Conservation (phyloP, 2,329 filamentous ascomycete species). For the Venturia aucupariae region DNA sequence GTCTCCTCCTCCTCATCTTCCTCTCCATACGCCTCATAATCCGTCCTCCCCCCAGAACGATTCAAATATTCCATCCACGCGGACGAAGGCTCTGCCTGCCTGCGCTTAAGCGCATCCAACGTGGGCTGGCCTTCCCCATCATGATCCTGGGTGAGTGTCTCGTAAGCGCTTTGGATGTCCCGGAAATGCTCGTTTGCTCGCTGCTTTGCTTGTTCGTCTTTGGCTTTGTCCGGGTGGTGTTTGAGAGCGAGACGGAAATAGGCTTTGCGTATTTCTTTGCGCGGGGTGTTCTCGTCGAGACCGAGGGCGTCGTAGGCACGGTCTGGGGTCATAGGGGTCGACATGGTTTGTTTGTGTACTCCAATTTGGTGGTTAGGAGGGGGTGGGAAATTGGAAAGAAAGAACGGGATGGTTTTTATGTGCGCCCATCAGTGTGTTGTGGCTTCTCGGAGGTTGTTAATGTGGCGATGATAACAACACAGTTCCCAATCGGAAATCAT, state of each 20-base stretch:
- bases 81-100: background rate
- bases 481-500: background rate
- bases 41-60: background rate
- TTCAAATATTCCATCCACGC: background rate
- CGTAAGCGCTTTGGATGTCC: background rate
- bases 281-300: background rate
- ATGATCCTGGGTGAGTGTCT: background rate
- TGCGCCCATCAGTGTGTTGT: background rate
- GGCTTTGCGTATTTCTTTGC: background rate
- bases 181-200: background rate
- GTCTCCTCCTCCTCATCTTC: background rate
- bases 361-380: background rate
- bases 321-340: background rate
- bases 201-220: background rate
- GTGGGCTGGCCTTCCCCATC: background rate
- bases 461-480: background rate
- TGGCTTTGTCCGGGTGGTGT: slow-evolving; percentile 4
- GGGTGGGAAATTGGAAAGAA: background rate
- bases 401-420: background rate
- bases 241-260: background rate
- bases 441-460: background rate
- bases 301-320: background rate
- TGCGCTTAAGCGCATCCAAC: background rate
- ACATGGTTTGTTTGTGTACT: background rate
- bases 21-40: background rate